phyloP scores from a whole-genome alignment of 2,329 filamentous ascomycete species.

The Fusarium annulatum region DNA sequence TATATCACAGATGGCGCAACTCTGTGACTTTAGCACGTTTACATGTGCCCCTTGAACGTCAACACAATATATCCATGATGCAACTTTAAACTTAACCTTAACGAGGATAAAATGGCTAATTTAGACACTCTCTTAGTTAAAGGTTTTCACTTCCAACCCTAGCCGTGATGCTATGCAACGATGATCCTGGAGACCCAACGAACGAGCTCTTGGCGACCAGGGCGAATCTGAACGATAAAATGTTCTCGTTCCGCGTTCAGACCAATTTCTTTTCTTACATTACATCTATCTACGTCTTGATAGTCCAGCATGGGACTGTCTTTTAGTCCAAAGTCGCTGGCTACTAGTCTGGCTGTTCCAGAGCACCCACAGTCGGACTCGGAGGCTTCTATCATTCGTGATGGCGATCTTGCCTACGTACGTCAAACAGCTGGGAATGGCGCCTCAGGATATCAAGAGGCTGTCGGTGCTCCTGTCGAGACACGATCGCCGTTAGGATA shows the following conservation, averaged over 20 bases:
- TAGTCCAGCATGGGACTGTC: background rate
- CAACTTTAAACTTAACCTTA: background rate
- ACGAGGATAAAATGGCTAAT: no score
- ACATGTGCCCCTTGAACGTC: no score
- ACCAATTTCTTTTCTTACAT: rapidly evolving
- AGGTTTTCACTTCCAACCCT: rapidly evolving
- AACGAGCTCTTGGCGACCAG: background rate
- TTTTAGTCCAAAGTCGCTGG: background rate
- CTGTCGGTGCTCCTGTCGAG: constrained; percentile 70
- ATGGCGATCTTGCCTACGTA: constrained; percentile 34
- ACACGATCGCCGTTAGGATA: constrained; percentile 68
- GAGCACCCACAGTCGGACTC: background rate
- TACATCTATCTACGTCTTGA: no score
- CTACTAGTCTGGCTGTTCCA: background rate
- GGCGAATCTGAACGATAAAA: background rate
- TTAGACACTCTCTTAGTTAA: no score
- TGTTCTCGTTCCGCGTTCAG: no score
- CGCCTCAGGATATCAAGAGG: constrained; percentile 67
- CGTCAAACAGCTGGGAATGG: constrained; percentile 58
- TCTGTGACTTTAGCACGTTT: rapidly evolving
- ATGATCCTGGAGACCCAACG: background rate
- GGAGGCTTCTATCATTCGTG: constrained; percentile 25
- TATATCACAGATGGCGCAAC: background rate
- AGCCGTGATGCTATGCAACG: background rate
- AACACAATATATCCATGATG: no score